Evolutionary conservation across 805 yeast genomes (phyloP).

Genomic region (Yamadazyma kitorensis): DNA sequence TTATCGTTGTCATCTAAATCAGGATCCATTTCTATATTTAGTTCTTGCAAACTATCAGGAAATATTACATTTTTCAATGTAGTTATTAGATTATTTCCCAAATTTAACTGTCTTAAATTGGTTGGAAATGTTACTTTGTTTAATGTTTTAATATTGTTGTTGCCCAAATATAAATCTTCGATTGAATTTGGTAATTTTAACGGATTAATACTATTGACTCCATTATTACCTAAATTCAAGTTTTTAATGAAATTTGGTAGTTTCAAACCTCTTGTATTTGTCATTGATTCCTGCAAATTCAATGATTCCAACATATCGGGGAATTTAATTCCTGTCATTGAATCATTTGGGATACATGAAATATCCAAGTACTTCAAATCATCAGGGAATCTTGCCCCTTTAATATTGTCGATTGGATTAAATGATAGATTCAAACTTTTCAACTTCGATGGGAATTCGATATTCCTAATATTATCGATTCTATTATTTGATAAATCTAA

Average conservation of each 20-base stretch:
- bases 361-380: conserved; percentile 33
- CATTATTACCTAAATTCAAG: conserved; percentile 35
- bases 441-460: conserved; percentile 33
- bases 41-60: conserved; percentile 35
- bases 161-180: conserved; percentile 32
- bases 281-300: conserved; percentile 43
- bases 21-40: conserved; percentile 43
- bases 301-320: conserved; percentile 37
- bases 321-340: conserved; percentile 46
- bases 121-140: conserved; percentile 41
- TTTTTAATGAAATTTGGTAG: conserved; percentile 30
- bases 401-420: conserved; percentile 43
- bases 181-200: conserved; percentile 40
- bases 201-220: conserved; percentile 45
- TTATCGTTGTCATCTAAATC: conserved; percentile 40
- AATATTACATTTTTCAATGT: conserved; percentile 43
- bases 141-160: conserved; percentile 43
- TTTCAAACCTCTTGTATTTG: conserved; percentile 42
- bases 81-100: conserved; percentile 43
- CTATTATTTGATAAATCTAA: conserved; percentile 40
- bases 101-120: conserved; percentile 30
- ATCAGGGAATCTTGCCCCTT: conserved; percentile 41
- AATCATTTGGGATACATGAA: conserved; percentile 43
- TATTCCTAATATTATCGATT: conserved; percentile 36
- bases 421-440: conserved; percentile 27